Base-by-base conservation (phyloP, 2,329 filamentous ascomycete genomes). In the Pseudophaeomoniella oleicola region DNA sequence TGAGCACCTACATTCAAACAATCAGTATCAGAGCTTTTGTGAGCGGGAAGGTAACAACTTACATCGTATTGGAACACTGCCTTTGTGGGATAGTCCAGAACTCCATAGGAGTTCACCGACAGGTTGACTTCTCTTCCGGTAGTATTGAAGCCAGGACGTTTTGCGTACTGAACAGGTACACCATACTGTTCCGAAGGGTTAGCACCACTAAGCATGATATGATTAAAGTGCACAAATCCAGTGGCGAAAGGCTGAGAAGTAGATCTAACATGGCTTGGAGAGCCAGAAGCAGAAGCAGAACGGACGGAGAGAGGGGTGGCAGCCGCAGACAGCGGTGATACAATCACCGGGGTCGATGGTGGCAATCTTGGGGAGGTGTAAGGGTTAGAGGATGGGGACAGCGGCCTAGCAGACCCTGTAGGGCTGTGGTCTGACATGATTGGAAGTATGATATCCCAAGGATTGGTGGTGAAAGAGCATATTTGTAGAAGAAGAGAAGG, bases 11-110 rank as follows among this genome's bases (percentile, higher is more conserved):
- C n/a, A n/a, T n/a, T n/a, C n/a, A n/a, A 15, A 10, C 17, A 34
- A 33, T 17, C 42, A 2, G 35, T 15, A 30, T 19, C 9, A 4
- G 36, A 30, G 29, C 12, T 16, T 15, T 3, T 6, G 13, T 5
- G 33, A 17, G 36, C 13, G 36, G 38, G 13, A 32, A 19, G 36
- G 5, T 31, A 34, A 19, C 29, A 35, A 69, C 80, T 69, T 61
- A 87, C 82, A 60, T 94, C 85, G 47, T 88, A 96, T 52, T 94
- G 87, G 43, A 77, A 77, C 15, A 94, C 72, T 0, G 72, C 70
- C 10, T 64, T 69, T 2, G 56, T 65, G 0, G 75, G 75, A 38
- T 77, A 73, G 6, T 63, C 58, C 0, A 54, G 58, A 37, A 94
- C 77, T 0, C 75, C 68, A 57, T 78, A 93, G 9, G 84, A 76